Conservation (phyloP, 805 yeast genomes). For the Sugiyamaella valdiviana region DNA sequence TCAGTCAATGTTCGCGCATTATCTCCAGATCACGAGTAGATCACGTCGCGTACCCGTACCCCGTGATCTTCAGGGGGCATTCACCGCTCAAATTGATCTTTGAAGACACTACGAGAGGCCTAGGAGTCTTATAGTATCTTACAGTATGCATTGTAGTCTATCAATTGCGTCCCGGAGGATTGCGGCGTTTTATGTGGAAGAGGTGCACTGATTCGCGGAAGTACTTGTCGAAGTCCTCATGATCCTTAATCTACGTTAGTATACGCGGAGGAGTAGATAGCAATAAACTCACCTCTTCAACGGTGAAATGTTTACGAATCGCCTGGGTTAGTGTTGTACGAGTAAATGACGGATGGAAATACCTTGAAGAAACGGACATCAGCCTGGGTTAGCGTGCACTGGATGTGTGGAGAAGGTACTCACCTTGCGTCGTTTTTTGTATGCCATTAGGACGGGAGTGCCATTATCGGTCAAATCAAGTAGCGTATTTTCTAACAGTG, state of each 20-base stretch:
- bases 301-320: constrained; percentile 27
- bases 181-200: constrained; percentile 32
- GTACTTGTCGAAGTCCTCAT: constrained; percentile 32
- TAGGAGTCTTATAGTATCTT: too few species aligned
- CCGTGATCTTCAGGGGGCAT: neutral
- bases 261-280: neutral
- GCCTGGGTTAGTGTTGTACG: constrained; percentile 12
- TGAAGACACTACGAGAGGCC: too few species aligned
- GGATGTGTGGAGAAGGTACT: constrained; percentile 11
- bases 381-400: constrained; percentile 27
- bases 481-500: constrained; percentile 44
- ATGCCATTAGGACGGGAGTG: constrained; percentile 46
- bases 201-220: constrained; percentile 38
- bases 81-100: too few species aligned
- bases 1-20: too few species aligned
- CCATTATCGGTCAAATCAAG: constrained; percentile 39
- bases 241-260: constrained; percentile 24
- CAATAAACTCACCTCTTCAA: constrained; percentile 25
- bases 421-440: constrained; percentile 46
- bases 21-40: constrained; percentile 2
- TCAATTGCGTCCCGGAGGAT: neutral
- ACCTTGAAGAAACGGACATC: constrained; percentile 33
- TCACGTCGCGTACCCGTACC: neutral
- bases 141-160: neutral
- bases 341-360: neutral